A percentile compares a stretch with the other conserved stretches of the same genome.
These are phyloP conservation scores for Aspergillus sclerotialis DNA, from an alignment of 2,329 filamentous ascomycete species.

Conservation along the genomic window DNA sequence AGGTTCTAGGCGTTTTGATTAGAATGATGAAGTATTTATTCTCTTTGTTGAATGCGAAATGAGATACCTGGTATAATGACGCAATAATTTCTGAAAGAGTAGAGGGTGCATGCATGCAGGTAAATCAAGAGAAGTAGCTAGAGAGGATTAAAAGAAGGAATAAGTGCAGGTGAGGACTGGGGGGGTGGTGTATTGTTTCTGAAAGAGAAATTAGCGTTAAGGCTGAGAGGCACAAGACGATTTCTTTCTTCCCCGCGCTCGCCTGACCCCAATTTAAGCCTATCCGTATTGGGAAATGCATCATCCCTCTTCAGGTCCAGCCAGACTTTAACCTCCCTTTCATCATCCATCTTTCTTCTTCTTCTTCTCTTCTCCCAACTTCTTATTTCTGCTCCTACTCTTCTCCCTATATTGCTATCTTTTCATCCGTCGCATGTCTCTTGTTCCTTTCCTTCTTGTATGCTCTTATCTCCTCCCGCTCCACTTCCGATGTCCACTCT, in stretches of 20 bases:
- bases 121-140: no score
- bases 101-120: no score
- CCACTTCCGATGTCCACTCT: slow-evolving; percentile 29
- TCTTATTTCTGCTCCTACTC: neutral
- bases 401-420: slow-evolving; percentile 6
- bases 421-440: slow-evolving; percentile 1
- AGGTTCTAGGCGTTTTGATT: slow-evolving; percentile 7
- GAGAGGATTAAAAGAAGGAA: no score
- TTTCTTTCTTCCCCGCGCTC: slow-evolving; percentile 33
- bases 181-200: no score
- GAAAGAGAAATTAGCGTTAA: no score
- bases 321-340: no score
- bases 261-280: slow-evolving; percentile 31
- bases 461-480: slow-evolving; percentile 5
- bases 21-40: slow-evolving; percentile 1
- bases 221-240: no score
- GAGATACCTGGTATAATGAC: neutral
- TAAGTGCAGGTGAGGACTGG: no score
- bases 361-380: slow-evolving; percentile 5
- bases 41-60: slow-evolving; percentile 1
- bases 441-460: slow-evolving; percentile 7
- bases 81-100: neutral
- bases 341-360: slow-evolving; percentile 3
- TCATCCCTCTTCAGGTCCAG: slow-evolving; percentile 12
- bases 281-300: slow-evolving; percentile 17